Base-by-base conservation (phyloP, 225 moss, liverwort and hornwort species). In the Polytrichum formosum region DNA sequence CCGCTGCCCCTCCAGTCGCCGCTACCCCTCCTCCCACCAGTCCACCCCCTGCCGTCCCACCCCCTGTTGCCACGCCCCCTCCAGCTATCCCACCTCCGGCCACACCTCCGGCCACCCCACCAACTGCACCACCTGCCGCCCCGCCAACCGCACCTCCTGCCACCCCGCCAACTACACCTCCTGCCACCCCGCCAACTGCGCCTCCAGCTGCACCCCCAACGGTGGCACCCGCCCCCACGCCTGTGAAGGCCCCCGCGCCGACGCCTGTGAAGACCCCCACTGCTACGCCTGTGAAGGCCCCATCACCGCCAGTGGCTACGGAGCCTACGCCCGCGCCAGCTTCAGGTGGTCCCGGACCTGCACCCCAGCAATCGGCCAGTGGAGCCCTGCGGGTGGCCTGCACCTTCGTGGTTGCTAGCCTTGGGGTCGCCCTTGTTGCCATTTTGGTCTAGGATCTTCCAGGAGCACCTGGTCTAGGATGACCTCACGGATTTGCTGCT, bases 161-260 rank as follows among this genome's bases (percentile, higher is more conserved):
- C 0, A 5, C 55, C 6, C 54, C 5, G 25, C 37, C 69, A 5
- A 21, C 27, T 7, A 2, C 69, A 6, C 54, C 55, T 16, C 69
- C 69, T 2, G 5, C 18, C 69, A 16, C 69, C 55, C 18, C 13
- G 0, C 33, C 66, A 9, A 33, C 66, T 23, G 56, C 37, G n/a
- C 6, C 37, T 5, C 80, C 73, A 18, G 61, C 13, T 5, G 72
- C 69, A 2, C 2, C 70, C 9, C 75, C 80, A 1, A 18, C 1
- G 18, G 23, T 17, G 5, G 46, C 81, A 5, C 80, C 77, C 67
- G 62, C 67, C 2, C 56, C 62, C 5, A 66, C 22, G 6, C 20
- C 18, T 16, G 53, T 33, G 33, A 33, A 29, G 29, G 29, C 18
- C n/a, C 69, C 82, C 0, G 69, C 19, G 4, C 54, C 55, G 1